phyloP scores from a whole-genome alignment of 2,329 filamentous ascomycete species.

The Ophiocordyceps sinensis region DNA sequence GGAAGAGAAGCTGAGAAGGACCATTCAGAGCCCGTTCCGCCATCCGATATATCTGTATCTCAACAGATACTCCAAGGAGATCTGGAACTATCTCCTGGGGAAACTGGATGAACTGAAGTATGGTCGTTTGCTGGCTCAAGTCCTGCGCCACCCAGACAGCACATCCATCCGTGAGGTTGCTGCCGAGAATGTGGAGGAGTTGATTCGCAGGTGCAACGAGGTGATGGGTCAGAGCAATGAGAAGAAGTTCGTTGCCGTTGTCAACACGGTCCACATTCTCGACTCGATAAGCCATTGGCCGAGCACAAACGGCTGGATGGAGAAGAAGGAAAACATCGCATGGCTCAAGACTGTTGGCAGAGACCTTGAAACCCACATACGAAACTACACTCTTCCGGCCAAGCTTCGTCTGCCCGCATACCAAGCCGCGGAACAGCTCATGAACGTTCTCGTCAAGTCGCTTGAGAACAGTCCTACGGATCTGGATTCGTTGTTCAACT shows the following conservation, averaged over 20 bases:
- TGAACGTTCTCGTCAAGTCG: conserved; percentile 71
- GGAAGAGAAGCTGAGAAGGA: conserved; percentile 72
- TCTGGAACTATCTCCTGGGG: conserved; percentile 66
- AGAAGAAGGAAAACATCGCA: conserved; percentile 43
- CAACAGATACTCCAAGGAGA: conserved; percentile 81
- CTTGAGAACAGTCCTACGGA: conserved; percentile 61
- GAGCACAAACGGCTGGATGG: conserved; percentile 56
- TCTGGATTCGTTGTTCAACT: conserved; percentile 67
- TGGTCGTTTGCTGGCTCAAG: conserved; percentile 81
- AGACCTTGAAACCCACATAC: conserved; percentile 62
- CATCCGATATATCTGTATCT: conserved; percentile 84
- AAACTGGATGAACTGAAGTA: conserved; percentile 75
- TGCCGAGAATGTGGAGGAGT: conserved; percentile 54
- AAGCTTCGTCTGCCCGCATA: conserved; percentile 70
- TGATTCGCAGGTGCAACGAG: conserved; percentile 55
- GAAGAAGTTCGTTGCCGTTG: conserved; percentile 51
- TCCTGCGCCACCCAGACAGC: conserved; percentile 64
- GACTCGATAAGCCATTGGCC: conserved; percentile 60
- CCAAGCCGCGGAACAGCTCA: conserved; percentile 78
- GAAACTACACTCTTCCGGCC: conserved; percentile 52
- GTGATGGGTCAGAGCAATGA: conserved; percentile 52
- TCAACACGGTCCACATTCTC: conserved; percentile 80
- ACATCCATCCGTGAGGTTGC: conserved; percentile 60
- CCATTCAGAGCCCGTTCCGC: conserved; percentile 82
- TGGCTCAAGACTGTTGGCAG: conserved; percentile 57